Evolutionary conservation across 148 eudicot species (phyloP).

Genomic region (Vaccinium corymbosum): DNA sequence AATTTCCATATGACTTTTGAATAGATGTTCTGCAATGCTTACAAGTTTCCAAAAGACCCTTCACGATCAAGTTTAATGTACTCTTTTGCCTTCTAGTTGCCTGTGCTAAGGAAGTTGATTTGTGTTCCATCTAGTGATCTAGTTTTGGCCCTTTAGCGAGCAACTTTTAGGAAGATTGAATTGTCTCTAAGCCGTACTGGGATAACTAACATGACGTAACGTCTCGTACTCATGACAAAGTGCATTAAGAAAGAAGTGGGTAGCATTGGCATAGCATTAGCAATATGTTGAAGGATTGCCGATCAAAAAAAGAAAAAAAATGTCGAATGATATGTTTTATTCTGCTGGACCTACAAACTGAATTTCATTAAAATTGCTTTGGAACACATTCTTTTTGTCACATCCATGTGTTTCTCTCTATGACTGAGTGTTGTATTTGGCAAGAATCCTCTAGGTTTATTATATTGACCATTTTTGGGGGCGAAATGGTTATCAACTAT

Average conservation of each 20-base stretch:
- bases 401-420: background rate
- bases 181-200: background rate
- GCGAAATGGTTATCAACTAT: background rate
- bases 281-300: background rate
- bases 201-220: background rate
- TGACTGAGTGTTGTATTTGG: background rate
- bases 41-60: background rate
- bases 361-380: background rate
- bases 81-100: background rate
- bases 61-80: background rate
- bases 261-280: background rate
- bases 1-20: background rate
- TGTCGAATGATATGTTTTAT: background rate
- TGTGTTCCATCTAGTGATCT: background rate
- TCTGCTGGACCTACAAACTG: background rate
- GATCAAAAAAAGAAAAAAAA: too few relatives aligned
- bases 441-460: constrained; percentile 2
- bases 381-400: background rate
- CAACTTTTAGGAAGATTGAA: background rate
- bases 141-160: background rate
- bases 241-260: background rate
- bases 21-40: background rate
- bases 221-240: background rate
- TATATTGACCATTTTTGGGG: background rate
- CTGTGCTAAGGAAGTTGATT: background rate